A percentile compares a stretch with the other conserved stretches of the same genome.
phyloP scores from a whole-genome alignment of 2,329 filamentous ascomycete genomes.

The Colletotrichum orchidophilum region DNA sequence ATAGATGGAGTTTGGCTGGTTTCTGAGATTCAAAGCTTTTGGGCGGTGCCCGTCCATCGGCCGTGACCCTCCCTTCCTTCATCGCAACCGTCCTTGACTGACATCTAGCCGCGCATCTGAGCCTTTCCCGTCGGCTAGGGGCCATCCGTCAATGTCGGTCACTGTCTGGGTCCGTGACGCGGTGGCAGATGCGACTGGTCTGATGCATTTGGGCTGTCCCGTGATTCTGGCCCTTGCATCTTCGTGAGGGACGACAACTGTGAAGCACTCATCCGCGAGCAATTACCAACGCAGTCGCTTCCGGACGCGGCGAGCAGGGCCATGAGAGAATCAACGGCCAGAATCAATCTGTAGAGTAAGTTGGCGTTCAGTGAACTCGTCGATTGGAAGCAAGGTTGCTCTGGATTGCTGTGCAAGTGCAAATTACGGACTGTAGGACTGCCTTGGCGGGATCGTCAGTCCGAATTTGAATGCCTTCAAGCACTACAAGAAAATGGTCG shows the following conservation, averaged over 20 bases:
- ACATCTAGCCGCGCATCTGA: neutral
- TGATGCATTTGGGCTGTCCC: constrained; percentile 16
- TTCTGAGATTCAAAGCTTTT: neutral
- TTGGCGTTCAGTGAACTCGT: neutral
- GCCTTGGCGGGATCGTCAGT: neutral
- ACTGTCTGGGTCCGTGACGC: constrained; percentile 14
- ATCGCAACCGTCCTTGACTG: constrained; percentile 4
- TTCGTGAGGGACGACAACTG: neutral
- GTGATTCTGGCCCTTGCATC: neutral
- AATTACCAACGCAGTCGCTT: neutral
- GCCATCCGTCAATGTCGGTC: neutral
- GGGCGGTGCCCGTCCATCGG: neutral
- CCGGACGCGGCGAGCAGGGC: constrained; percentile 11
- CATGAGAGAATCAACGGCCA: neutral
- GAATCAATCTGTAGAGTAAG: neutral
- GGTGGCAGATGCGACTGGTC: constrained; percentile 6
- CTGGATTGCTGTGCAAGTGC: neutral
- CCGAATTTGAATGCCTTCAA: neutral
- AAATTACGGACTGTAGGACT: neutral
- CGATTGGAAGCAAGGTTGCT: neutral
- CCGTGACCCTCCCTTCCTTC: neutral
- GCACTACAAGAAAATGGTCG: neutral
- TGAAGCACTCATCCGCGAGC: constrained; percentile 7
- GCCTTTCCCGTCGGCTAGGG: neutral
- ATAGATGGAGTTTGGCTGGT: constrained; percentile 19